phyloP scores from a whole-genome alignment of 441 rosid species.

The Capsella rubella region DNA sequence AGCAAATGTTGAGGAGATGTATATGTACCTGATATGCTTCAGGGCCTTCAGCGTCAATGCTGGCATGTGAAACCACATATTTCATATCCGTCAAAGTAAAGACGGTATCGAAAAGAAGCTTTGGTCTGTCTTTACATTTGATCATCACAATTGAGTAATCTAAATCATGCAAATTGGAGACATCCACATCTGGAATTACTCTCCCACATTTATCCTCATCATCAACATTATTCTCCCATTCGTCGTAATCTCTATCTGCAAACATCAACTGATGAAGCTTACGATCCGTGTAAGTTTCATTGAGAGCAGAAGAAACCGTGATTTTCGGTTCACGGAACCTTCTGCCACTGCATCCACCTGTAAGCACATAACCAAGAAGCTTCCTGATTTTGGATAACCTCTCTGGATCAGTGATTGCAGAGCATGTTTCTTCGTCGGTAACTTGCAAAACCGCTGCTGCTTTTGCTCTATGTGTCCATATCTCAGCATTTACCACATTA shows the following conservation, averaged over 20 bases:
- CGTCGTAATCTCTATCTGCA: slow-evolving; percentile 87
- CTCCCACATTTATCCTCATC: slow-evolving; percentile 61
- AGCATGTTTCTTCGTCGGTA: slow-evolving; percentile 68
- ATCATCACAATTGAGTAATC: slow-evolving; percentile 84
- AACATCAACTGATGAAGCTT: slow-evolving; percentile 97
- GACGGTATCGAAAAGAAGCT: slow-evolving; percentile 87
- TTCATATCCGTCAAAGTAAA: slow-evolving; percentile 93
- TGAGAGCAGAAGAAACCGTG: slow-evolving; percentile 60
- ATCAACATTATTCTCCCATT: slow-evolving; percentile 48
- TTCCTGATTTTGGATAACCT: slow-evolving; percentile 65
- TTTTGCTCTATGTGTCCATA: slow-evolving; percentile 89
- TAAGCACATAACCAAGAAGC: slow-evolving; percentile 78
- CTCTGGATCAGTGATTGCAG: slow-evolving; percentile 67
- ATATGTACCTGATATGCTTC: slow-evolving; percentile 75
- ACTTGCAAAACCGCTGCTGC: slow-evolving; percentile 93
- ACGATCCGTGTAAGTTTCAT: slow-evolving; percentile 68
- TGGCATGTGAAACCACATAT: slow-evolving; percentile 93
- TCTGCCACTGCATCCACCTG: slow-evolving; percentile 66
- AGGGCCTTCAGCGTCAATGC: slow-evolving; percentile 69
- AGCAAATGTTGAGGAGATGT: not conserved
- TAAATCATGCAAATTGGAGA: slow-evolving; percentile 72
- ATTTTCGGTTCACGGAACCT: slow-evolving; percentile 71
- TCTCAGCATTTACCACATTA: slow-evolving; percentile 80
- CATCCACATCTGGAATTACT: slow-evolving; percentile 69
- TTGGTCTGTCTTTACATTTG: slow-evolving; percentile 86